Percentiles rank a stretch among this genome's conserved stretches.
Evolutionary conservation across 257 asterid species (phyloP).

Genomic region (Anisodus tanguticus): DNA sequence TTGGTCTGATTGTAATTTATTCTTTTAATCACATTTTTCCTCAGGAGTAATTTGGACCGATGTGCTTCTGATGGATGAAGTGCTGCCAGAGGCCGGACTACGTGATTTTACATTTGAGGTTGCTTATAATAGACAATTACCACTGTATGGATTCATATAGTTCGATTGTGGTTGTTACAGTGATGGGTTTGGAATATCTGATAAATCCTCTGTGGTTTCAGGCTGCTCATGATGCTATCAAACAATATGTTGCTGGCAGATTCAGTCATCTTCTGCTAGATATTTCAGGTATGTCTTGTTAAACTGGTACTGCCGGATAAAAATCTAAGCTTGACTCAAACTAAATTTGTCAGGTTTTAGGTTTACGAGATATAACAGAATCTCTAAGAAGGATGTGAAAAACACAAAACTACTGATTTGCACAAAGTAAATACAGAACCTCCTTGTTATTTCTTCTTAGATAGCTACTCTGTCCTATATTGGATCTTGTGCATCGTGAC

Average conservation of each 20-base stretch:
- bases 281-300: conserved; percentile 71
- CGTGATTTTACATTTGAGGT: conserved; percentile 73
- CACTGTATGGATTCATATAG: conserved; percentile 27
- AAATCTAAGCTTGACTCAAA: not conserved
- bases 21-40: not conserved
- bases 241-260: conserved; percentile 64
- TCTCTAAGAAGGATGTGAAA: not conserved
- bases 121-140: conserved; percentile 27
- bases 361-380: not conserved
- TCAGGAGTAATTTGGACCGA: conserved; percentile 86
- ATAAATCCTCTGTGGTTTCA: conserved; percentile 39
- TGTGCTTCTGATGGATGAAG: conserved; percentile 86
- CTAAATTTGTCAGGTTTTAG: not conserved
- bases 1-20: not conserved
- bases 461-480: conserved; percentile 2
- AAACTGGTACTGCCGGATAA: not conserved
- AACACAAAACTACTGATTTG: not conserved
- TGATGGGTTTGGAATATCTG: conserved; percentile 29
- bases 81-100: conserved; percentile 83
- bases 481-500: not conserved
- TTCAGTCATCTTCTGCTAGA: conserved; percentile 62
- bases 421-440: not conserved
- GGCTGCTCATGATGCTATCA: conserved; percentile 77
- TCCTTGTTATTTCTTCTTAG: conserved; percentile 23
- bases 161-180: not conserved